Evolutionary conservation across 306 rosid genomes (phyloP), one percentile per base, ranked within the genome.

Genomic region (Psophocarpus tetragonolobus): DNA sequence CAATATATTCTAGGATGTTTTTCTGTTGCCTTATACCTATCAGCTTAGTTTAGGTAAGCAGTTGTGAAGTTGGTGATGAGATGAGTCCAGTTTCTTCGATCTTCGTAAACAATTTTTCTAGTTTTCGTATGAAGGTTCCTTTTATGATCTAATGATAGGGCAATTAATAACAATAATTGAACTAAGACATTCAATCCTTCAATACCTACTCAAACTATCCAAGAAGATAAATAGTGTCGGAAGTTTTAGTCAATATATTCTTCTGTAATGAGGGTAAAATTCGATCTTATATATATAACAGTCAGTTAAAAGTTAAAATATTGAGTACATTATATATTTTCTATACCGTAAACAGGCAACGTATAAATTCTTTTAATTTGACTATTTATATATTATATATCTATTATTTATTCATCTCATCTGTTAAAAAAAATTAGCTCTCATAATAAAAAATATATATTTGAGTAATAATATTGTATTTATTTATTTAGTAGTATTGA

Each of bases 11-110:
- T 15, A 64, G 4, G 18, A 8, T 8, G 11, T 57, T 39, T 44
- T 85, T 41, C 78, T 62, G 88, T 82, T 80, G 74, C 84, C 75
- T 65, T 71, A 73, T 84, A 29, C 61, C 83, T 62, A 47, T 89
- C 91, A 84, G 20, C 75, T 85, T 81, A 84, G 88, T 85, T 81
- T 65, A 41, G 54, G 29, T 39, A 63, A 72, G 70, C 54, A 10
- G 50, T 18, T 67, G 50, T 30, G 51, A 75, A 62, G 81, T 82
- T 44, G 89, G 84, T 68, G 88, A 83, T 39, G 83, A 84, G 63
- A 54, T 62, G 18, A 51, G 70, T 54, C 29, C 35, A 10, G 1
- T 17, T 3, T 17, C 14, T 32, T 63, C 54, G 9, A 47, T 68
- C 50, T 65, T 71, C 70, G 32, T 2, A 23, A 38, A 66, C 13